phyloP scores from a whole-genome alignment of 2,329 filamentous ascomycete species.

The Aspergillus viridinutans region DNA sequence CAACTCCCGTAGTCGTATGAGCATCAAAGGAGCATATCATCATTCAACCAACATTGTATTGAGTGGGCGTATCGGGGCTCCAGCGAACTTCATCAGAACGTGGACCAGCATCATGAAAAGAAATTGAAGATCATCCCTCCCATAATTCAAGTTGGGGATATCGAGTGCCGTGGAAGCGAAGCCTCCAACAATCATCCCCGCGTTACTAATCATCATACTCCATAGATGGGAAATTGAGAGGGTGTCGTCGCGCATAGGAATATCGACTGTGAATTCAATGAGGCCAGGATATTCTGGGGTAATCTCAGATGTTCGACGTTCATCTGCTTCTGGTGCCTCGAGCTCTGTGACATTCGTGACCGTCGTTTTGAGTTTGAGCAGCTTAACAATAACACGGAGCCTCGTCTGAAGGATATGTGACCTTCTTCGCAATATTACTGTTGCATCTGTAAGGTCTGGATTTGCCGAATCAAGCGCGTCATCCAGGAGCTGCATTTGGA shows the following conservation, averaged over 20 bases:
- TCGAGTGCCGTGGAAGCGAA: not conserved
- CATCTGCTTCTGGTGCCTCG: not conserved
- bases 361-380: not conserved
- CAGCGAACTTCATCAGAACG: not conserved
- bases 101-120: not conserved
- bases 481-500: not conserved
- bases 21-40: not conserved
- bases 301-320: not conserved
- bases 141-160: not conserved
- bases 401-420: not conserved
- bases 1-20: not conserved
- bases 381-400: not conserved
- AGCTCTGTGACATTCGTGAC: not conserved
- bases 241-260: not conserved
- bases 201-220: not conserved
- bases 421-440: not conserved
- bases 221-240: not conserved
- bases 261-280: not conserved
- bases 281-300: not conserved
- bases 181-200: not conserved
- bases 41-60: not conserved
- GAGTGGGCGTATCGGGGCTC: not conserved
- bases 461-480: not conserved
- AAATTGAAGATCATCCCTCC: not conserved
- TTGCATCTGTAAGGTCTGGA: not conserved